Conservation (phyloP, 805 yeast genomes). For the Hanseniaspora jakobsenii region DNA sequence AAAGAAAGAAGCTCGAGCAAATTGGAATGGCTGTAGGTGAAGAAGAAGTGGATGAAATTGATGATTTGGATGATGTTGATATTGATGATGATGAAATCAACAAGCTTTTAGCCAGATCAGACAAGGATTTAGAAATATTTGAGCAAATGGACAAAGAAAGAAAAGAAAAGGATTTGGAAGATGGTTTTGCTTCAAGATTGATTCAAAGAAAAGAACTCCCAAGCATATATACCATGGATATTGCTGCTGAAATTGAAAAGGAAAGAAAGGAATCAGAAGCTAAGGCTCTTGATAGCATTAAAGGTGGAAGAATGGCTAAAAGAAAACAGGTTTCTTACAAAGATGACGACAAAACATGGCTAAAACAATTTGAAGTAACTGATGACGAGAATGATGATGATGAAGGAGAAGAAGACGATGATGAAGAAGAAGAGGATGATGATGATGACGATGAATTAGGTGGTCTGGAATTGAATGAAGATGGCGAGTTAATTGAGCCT, state of each 20-base stretch:
- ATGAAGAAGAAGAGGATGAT: background rate
- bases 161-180: constrained; percentile 29
- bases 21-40: constrained; percentile 56
- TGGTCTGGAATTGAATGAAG: constrained; percentile 16
- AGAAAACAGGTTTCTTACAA: constrained; percentile 52
- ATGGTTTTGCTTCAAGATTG: constrained; percentile 37
- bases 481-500: constrained; percentile 17
- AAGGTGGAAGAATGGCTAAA: constrained; percentile 54
- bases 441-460: constrained; percentile 1
- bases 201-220: constrained; percentile 67
- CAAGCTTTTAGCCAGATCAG: constrained; percentile 57
- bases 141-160: constrained; percentile 51
- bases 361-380: constrained; percentile 46
- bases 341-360: constrained; percentile 68
- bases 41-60: constrained; percentile 25
- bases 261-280: constrained; percentile 28
- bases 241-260: constrained; percentile 31
- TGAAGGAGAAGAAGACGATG: constrained; percentile 18
- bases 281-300: constrained; percentile 23
- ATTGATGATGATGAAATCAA: constrained; percentile 57
- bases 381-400: constrained; percentile 50
- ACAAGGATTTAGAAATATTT: constrained; percentile 46
- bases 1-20: no score
- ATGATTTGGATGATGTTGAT: constrained; percentile 28
- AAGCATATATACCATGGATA: constrained; percentile 56